phyloP scores from a whole-genome alignment of 1,284 basidiomycete genomes.

The Gymnopus androsaceus region DNA sequence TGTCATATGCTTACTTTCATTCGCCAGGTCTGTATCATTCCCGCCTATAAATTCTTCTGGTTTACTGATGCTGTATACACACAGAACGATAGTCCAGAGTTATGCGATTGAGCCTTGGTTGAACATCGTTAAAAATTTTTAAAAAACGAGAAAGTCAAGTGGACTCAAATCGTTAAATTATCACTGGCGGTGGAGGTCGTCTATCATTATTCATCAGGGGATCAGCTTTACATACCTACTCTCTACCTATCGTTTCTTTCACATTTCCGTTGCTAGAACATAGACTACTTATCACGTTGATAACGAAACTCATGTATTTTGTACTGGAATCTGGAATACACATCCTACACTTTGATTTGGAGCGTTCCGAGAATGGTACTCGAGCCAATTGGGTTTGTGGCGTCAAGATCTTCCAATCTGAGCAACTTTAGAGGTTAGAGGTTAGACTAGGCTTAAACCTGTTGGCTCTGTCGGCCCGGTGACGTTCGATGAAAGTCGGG shows the following conservation, averaged over 20 bases:
- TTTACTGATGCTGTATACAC: constrained; percentile 12
- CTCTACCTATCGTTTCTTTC: not conserved
- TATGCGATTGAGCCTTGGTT: constrained; percentile 44
- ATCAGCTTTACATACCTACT: not conserved
- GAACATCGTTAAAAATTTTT: too few relatives aligned
- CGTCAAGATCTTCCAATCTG: too few relatives aligned
- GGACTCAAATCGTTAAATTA: not conserved
- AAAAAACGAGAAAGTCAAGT: not conserved
- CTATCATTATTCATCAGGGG: constrained; percentile 13
- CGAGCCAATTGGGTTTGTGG: too few relatives aligned
- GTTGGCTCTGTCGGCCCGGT: too few relatives aligned
- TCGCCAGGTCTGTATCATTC: constrained; percentile 47
- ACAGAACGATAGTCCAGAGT: constrained; percentile 47
- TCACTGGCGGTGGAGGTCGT: not conserved
- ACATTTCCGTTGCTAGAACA: not conserved
- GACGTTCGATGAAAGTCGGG: too few relatives aligned
- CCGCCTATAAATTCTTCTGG: not conserved
- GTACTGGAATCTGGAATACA: not conserved
- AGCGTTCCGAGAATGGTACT: too few relatives aligned
- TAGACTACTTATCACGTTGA: not conserved
- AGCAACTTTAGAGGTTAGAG: too few relatives aligned
- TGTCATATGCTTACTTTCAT: constrained; percentile 76
- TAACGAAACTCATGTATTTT: not conserved
- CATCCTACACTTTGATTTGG: not conserved
- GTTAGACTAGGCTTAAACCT: too few relatives aligned